These are phyloP conservation scores for Ammopiptanthus mongolicus DNA, from an alignment of 306 rosid species.

Conservation along the genomic window DNA sequence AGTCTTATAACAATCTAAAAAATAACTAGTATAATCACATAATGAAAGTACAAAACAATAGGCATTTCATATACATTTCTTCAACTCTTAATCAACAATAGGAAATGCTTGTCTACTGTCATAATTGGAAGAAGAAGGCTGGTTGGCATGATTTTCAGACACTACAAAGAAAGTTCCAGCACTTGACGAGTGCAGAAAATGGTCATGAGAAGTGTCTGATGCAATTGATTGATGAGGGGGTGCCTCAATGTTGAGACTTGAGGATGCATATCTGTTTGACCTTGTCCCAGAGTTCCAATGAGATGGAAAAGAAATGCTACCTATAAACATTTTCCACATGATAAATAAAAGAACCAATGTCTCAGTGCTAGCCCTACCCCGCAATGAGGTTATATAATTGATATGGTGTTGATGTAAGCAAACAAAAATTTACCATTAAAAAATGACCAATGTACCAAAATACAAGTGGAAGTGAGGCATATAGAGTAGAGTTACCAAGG, in stretches of 20 bases:
- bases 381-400: conserved; percentile 26
- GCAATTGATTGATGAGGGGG: conserved; percentile 58
- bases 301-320: conserved; percentile 49
- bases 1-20: no score
- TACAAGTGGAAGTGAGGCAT: conserved; percentile 8
- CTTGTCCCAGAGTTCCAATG: conserved; percentile 55
- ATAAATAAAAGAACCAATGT: conserved; percentile 50
- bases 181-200: conserved; percentile 48
- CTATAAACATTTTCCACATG: conserved; percentile 54
- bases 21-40: no score
- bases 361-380: conserved; percentile 55
- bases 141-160: conserved; percentile 47
- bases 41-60: no score
- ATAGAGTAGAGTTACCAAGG: conserved; percentile 47
- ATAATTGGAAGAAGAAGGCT: conserved; percentile 41
- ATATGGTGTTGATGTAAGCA: neutral
- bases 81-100: conserved; percentile 42
- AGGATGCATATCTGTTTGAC: conserved; percentile 57
- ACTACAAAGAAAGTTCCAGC: conserved; percentile 47
- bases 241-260: conserved; percentile 46
- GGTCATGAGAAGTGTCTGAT: conserved; percentile 61
- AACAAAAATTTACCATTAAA: neutral
- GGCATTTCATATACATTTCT: no score
- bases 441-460: neutral
- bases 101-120: conserved; percentile 61